phyloP scores from a whole-genome alignment of 2,329 filamentous ascomycete species.

The Rutstroemia sp. region DNA sequence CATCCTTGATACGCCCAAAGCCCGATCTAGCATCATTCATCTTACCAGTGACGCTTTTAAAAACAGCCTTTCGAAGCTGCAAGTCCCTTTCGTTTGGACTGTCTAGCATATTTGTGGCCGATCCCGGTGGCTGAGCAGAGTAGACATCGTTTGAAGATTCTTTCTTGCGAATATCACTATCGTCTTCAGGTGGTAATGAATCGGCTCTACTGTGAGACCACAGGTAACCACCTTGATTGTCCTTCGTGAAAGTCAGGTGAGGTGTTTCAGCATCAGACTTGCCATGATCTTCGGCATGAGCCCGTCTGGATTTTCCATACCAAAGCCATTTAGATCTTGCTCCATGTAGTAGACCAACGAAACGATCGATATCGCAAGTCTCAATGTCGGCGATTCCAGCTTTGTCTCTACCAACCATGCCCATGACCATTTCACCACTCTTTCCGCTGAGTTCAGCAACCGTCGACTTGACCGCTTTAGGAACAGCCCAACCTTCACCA shows the following conservation, averaged over 20 bases:
- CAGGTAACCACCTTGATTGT: slow-evolving; percentile 42
- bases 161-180: slow-evolving; percentile 33
- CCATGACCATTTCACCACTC: slow-evolving; percentile 88
- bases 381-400: slow-evolving; percentile 88
- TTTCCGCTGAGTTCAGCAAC: slow-evolving; percentile 91
- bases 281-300: slow-evolving; percentile 36
- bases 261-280: slow-evolving; percentile 39
- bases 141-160: slow-evolving; percentile 39
- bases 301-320: slow-evolving; percentile 79
- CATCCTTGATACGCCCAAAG: slow-evolving; percentile 78
- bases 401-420: slow-evolving; percentile 82
- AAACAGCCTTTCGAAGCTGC: slow-evolving; percentile 54
- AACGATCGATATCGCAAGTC: slow-evolving; percentile 80
- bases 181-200: slow-evolving; percentile 45
- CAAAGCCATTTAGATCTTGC: slow-evolving; percentile 90
- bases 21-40: slow-evolving; percentile 77
- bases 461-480: slow-evolving; percentile 89
- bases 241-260: slow-evolving; percentile 47
- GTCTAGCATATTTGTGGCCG: slow-evolving; percentile 41
- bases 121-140: slow-evolving; percentile 37
- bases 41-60: slow-evolving; percentile 73
- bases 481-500: slow-evolving; percentile 86
- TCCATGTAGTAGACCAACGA: slow-evolving; percentile 70
- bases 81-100: slow-evolving; percentile 47
- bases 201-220: slow-evolving; percentile 43